A percentile compares a stretch with the other conserved stretches of the same genome.
Evolutionary conservation across 1,284 basidiomycete genomes (phyloP).

Genomic region (Leccinum pachyderme): DNA sequence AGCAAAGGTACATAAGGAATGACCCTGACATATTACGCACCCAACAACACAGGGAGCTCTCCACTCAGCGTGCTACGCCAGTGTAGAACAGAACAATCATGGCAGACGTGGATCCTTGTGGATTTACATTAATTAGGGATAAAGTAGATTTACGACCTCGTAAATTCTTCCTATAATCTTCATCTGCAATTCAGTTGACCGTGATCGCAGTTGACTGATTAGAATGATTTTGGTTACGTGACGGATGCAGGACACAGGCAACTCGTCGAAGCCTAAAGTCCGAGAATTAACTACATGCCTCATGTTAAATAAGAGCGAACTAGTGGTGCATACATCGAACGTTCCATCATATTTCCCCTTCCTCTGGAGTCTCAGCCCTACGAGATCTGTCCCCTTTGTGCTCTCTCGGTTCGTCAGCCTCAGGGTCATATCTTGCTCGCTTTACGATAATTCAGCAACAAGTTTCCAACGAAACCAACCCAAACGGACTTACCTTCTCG

Average conservation of each 20-base stretch:
- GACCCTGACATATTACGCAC: background rate
- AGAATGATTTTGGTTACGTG: slow-evolving; percentile 1
- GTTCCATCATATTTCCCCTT: slow-evolving; percentile 66
- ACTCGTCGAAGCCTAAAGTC: background rate
- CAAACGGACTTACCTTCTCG: slow-evolving; percentile 56
- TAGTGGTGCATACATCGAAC: slow-evolving; percentile 11
- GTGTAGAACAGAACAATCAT: slow-evolving; percentile 1
- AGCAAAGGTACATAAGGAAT: too few species aligned
- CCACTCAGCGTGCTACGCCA: background rate
- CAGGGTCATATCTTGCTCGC: slow-evolving; percentile 56
- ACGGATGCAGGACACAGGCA: background rate
- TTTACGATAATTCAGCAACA: slow-evolving; percentile 27
- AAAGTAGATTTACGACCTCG: slow-evolving; percentile 1
- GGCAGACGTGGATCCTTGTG: background rate
- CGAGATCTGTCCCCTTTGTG: slow-evolving; percentile 39
- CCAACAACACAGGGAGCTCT: background rate
- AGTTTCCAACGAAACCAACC: background rate
- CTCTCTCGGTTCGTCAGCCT: slow-evolving; percentile 38
- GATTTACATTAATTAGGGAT: slow-evolving; percentile 12
- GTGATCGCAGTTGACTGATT: background rate
- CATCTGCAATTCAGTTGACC: background rate
- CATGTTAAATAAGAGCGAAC: background rate
- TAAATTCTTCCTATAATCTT: background rate
- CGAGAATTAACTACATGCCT: slow-evolving; percentile 1
- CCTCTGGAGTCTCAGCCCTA: slow-evolving; percentile 70